Base-by-base conservation (phyloP, 768 basidiomycete genomes). In the Agaricus subrufescens region DNA sequence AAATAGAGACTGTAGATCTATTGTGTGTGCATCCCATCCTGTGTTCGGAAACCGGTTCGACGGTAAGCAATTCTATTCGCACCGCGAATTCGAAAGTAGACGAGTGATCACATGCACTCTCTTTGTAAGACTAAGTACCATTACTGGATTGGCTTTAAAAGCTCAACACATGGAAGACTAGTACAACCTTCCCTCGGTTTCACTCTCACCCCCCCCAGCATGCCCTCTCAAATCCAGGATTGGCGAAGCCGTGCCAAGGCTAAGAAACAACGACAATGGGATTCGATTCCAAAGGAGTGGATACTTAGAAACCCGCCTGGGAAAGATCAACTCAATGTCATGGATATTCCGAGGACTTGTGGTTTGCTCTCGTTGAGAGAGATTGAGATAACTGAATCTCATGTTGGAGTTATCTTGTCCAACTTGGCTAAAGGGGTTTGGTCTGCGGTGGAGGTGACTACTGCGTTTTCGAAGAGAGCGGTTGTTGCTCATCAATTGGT, bases 401-500 rank as follows among this genome's bases (percentile, higher is more conserved):
- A 71, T 4, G 71, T 81, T 4, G 69, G 73, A 12, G 61, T 66
- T 6, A 67, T 91, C 3, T 70, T 91, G 30, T 57, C 69, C 27
- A 85, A 78, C 34, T 70, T 92, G 12, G 80, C 79, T 12, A 68
- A 62, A 0, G 76, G 75, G 2, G 66, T 71, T 45, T 89, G 84
- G 84, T 76, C 86, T 0, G 73, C 86, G 1, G 80, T 88, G 1
- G 80, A 82, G 14, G 88, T 91, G 2, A 86, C 85, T 0, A 82
- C 73, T 0, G 87, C 90, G 0, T 92, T 86, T 69, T 83, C 79
- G 61, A 91, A 91, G 68, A 74, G 89, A 43, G 91, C 91, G 0
- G 78, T 89, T 44, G 68, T 94, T 44, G 90, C 90, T 3, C 90
- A 94, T 46, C 89, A 91, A 61, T 65, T 91, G 14, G 88, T 89